These are phyloP conservation scores for Suillus subalutaceus DNA, from an alignment of 768 basidiomycete genomes.

Conservation along the genomic window DNA sequence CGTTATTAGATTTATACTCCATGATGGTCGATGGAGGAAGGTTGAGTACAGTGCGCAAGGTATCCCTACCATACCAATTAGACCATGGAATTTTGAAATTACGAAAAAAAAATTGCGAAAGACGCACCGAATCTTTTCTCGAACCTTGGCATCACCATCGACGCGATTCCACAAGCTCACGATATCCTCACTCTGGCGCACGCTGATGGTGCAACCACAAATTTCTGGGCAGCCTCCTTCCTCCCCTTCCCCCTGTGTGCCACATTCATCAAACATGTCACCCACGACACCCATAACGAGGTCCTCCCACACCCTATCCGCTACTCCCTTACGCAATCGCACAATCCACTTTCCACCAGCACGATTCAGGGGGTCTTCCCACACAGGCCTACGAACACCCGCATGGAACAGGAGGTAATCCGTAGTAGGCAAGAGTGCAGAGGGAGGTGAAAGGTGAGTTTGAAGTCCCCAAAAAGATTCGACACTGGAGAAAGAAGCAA, in stretches of 20 bases:
- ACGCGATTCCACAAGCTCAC: constrained; percentile 90
- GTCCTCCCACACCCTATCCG: constrained; percentile 91
- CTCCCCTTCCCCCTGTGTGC: constrained; percentile 36
- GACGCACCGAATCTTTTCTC: constrained; percentile 81
- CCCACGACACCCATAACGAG: constrained; percentile 86
- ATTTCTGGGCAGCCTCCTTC: constrained; percentile 70
- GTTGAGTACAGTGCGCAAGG: constrained; percentile 73
- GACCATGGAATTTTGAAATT: neutral
- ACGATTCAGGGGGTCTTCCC: constrained; percentile 93
- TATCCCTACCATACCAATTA: constrained; percentile 57
- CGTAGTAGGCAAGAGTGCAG: constrained; percentile 82
- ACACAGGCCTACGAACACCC: constrained; percentile 85
- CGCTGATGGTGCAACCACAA: constrained; percentile 94
- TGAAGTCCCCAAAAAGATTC: constrained; percentile 96
- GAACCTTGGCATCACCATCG: constrained; percentile 73
- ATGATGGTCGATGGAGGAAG: constrained; percentile 79
- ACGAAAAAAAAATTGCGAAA: constrained; percentile 32
- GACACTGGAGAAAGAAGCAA: constrained; percentile 90
- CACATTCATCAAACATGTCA: constrained; percentile 82
- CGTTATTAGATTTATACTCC: constrained; percentile 96
- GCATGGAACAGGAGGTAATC: constrained; percentile 93
- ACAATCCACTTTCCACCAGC: constrained; percentile 95
- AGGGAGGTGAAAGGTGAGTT: constrained; percentile 89
- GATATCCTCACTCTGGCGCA: constrained; percentile 92
- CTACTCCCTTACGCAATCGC: constrained; percentile 86